Base-by-base conservation (phyloP, 1,284 basidiomycete genomes). In the Entoloma clypeatum region DNA sequence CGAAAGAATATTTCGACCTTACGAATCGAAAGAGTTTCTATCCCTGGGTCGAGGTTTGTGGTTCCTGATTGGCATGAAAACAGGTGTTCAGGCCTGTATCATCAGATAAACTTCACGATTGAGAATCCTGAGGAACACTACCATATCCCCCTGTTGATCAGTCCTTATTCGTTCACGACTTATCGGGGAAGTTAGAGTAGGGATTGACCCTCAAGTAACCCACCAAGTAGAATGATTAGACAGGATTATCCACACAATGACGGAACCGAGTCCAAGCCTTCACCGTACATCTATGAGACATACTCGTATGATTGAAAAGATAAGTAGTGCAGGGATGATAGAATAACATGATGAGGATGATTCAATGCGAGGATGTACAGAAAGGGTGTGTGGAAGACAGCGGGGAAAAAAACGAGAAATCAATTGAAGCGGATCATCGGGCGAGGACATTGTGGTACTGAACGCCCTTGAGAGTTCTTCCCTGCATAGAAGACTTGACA, bases 161-260 rank as follows among this genome's bases (percentile, higher is more conserved):
- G 88, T 59, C 92, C 92, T 5, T 93, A 86, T 65, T 88, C 87
- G 1, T 97, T 86, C 62, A 93, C 92, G 11, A 95, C 93, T 5
- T 95, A 95, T 61, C 74, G 91, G 48, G 92, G 92, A 13, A 92
- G 86, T 62, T 91, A 55, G n/a, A 58, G 49, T 42, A 14, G 3
- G 33, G 22, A 37, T 36, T 48, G 37, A 39, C 41, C 47, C 14
- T 26, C 18, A 18, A 27, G 16, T 16, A 34, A 34, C 41, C 30
- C 17, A 40, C 26, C 13, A 21, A 27, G 16, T 45, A 10, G 36
- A 38, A 36, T 25, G 50, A 56, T 57, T 55, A 58, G 52, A 50
- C 41, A 60, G 50, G 46, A 49, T 53, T 55, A 51, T 57, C 48
- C 53, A 53, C 48, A 51, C 52, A 59, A 47, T 41, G 33, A 44